These are phyloP conservation scores for Cladosporium colombiae DNA, from an alignment of 2,329 filamentous ascomycete species.

Conservation along the genomic window DNA sequence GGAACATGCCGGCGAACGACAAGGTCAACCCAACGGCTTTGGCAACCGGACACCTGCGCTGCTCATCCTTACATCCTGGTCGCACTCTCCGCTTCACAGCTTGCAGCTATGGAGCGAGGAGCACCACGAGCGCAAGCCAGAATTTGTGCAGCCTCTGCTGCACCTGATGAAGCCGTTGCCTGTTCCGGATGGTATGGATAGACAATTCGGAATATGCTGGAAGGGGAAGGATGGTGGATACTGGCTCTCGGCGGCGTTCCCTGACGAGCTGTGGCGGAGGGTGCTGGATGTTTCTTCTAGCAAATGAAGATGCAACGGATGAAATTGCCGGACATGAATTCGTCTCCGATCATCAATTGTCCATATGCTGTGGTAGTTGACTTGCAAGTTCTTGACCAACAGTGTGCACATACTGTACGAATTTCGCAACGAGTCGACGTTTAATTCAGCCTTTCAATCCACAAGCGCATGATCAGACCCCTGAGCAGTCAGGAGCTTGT, in stretches of 20 bases:
- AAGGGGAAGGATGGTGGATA: conserved; percentile 1
- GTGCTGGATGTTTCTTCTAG: neutral
- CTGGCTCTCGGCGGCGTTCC: conserved; percentile 7
- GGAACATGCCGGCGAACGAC: neutral
- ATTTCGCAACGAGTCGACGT: too few relatives aligned
- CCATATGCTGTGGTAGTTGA: too few relatives aligned
- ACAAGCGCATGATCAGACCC: too few relatives aligned
- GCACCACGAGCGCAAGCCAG: neutral
- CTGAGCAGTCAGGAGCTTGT: neutral
- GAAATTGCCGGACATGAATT: too few relatives aligned
- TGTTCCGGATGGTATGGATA: neutral
- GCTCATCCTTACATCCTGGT: conserved; percentile 6
- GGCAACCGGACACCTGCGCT: neutral
- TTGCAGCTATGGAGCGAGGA: neutral
- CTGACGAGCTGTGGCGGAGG: neutral
- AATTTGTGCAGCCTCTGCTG: neutral
- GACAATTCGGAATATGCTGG: conserved; percentile 3
- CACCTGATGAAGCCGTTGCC: neutral
- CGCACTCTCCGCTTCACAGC: neutral
- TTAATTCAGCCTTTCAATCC: too few relatives aligned
- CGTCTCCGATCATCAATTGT: too few relatives aligned
- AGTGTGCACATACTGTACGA: too few relatives aligned
- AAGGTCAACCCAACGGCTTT: neutral
- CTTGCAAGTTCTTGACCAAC: too few relatives aligned
- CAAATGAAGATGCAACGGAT: too few relatives aligned